Evolutionary conservation across 2,329 filamentous ascomycete genomes (phyloP), one percentile per base, ranked within the genome.

Genomic region (Aspergillus melleus): DNA sequence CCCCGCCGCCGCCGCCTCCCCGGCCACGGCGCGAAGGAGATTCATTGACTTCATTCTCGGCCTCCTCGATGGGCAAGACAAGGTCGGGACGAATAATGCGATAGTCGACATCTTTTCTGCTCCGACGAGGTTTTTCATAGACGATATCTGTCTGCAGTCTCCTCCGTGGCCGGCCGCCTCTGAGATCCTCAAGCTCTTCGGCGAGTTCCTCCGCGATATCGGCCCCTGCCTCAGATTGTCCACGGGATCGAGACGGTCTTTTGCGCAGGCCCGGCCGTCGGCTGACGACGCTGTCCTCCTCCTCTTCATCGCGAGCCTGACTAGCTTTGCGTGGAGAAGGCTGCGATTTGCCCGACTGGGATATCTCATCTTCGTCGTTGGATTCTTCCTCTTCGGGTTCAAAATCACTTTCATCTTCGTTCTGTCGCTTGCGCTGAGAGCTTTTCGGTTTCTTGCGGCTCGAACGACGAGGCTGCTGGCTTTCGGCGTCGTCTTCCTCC

Each of bases 61-160:
- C 90, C 53, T 92, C 88, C 65, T 96, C 92, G n/a, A 88, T 84
- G 1, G 90, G 84, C 46, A 88, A 83, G 19, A 86, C 79, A 44
- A 88, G 80, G 64, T 92, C 89, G 46, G 93, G 87, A 0, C 91
- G 88, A 49, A 91, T 86, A 70, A 97, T 91, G 59, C 90, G 90
- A 75, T 98, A 98, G 73, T 96, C 91, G 30, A 95, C 90, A 52
- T 85, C 83, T 65, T 90, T 88, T 36, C 86, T 61, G 79, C 81
- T 76, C 80, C 80, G 70, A 67, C 88, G 64, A 81, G 87, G 64
- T 52, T 79, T 80, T 60, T 78, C 74, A 57, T 76, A 77, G 24
- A 75, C 63, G 29, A 76, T 74, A 49, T 74, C 69, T 32, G 70
- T 67, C 24, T 71, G 70, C 30, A 72, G 62, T 52, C 74, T 72